A percentile compares a stretch with the other conserved stretches of the same genome.
phyloP scores from a whole-genome alignment of 306 rosid genomes.

The Vigna reflexopilosa region DNA sequence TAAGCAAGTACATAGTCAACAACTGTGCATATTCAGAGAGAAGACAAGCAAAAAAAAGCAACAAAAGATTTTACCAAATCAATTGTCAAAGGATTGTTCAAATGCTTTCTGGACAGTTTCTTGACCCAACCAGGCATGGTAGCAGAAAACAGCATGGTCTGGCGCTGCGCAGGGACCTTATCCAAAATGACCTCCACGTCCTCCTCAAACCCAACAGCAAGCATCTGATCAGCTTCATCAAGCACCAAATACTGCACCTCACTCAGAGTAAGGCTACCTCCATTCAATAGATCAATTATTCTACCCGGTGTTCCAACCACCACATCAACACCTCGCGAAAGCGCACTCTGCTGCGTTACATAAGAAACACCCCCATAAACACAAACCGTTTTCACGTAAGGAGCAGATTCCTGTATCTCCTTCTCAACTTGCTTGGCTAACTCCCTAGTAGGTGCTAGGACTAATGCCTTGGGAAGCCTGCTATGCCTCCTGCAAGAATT shows the following conservation, averaged over 20 bases:
- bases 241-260: slow-evolving; percentile 82
- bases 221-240: slow-evolving; percentile 96
- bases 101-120: slow-evolving; percentile 74
- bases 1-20: slow-evolving; percentile 17
- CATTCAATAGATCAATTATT: slow-evolving; percentile 77
- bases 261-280: slow-evolving; percentile 72
- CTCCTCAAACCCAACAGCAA: slow-evolving; percentile 96
- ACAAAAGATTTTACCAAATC: slow-evolving; percentile 68
- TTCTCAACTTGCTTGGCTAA: slow-evolving; percentile 96
- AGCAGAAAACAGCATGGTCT: slow-evolving; percentile 91
- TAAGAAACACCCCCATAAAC: slow-evolving; percentile 92
- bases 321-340: slow-evolving; percentile 89
- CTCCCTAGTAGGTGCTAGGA: slow-evolving; percentile 96
- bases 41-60: background rate
- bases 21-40: background rate
- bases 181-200: slow-evolving; percentile 82
- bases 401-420: slow-evolving; percentile 96
- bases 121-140: slow-evolving; percentile 90
- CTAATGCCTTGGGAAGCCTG: slow-evolving; percentile 72
- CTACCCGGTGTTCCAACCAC: slow-evolving; percentile 96
- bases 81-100: slow-evolving; percentile 80
- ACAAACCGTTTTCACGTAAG: slow-evolving; percentile 74
- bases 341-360: slow-evolving; percentile 77
- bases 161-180: slow-evolving; percentile 71
- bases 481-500: slow-evolving; percentile 66